Evolutionary conservation across 306 rosid species (phyloP), one percentile per base, ranked within the genome.

Genomic region (Dicorynia guianensis): DNA sequence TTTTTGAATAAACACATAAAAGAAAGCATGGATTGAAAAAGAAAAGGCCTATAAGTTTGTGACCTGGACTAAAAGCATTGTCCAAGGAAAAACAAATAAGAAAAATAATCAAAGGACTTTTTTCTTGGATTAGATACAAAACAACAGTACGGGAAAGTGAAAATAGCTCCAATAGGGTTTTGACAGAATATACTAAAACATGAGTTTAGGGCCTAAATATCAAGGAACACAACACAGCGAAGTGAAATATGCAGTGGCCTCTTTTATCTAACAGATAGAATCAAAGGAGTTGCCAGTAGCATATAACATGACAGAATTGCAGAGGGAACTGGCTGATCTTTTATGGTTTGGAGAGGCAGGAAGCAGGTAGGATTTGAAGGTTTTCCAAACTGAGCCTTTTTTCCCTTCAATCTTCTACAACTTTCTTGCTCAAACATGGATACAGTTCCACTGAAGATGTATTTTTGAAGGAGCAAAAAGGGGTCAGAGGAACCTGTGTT

Each of bases 1-100:
- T 15, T 82, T 80, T 82, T 90, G 78, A 88, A 81, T 67, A 81
- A 74, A 72, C 88, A 82, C 52, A 82, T 61, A 84, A 72, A 80
- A 60, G 80, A 60, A 77, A 81, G 85, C 93, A 81, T 82, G 63
- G 67, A 75, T 60, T 49, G 47, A 69, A 49, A 65, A 83, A 25
- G n/a, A n/a, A 25, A 1, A 86, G 80, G 81, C 57, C 82, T 61
- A 77, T 49, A 72, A 49, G 47, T 75, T 55, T 38, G 63, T 73
- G 74, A 70, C 19, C 49, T 69, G 33, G 57, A 70, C 52, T 47
- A 84, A 81, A 80, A 78, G 74, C 76, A 30, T 57, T 60, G 56
- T 65, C 63, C 50, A 33, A 42, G 34, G 15, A 76, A 79, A 52
- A 76, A 50, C 56, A 43, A 36, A 65, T 38, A 7, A 68, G 63